Evolutionary conservation across 2,329 filamentous ascomycete species (phyloP), one percentile per base, ranked within the genome.

Genomic region (Penicillium olsonii): DNA sequence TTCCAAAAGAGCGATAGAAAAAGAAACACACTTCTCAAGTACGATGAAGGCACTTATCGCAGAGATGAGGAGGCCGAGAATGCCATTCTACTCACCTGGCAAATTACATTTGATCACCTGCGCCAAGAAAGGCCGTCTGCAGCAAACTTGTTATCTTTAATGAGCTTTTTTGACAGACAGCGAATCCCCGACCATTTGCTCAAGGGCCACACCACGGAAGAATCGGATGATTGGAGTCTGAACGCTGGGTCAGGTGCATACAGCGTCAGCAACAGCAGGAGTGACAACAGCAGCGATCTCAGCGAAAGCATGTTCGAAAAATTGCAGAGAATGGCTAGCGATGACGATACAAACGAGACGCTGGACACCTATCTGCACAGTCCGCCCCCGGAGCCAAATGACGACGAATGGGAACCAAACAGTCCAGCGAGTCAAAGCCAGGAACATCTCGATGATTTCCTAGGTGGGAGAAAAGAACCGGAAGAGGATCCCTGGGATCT

Each of bases 51-150:
- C 0, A 27, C 35, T 8, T 33, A 63, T 8, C 52, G 56, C 15
- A 44, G 64, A 47, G 60, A 67, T 37, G 19, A 31, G 19, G 50
- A 56, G 12, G 56, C 58, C 1, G 55, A 56, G 11, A 64, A 65
- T 38, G 58, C 59, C 2, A 57, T 69, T 27, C 12, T 66, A 14
- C 22, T 52, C 4, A 70, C 67, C 1, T 70, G 60, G 67, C 61
- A 64, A 40, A 64, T 70, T 20, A 65, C 67, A 2, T 71, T 70
- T 48, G 59, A 69, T 9, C 35, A 61, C n/a, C 64, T 70, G 17
- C 55, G 40, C 1, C 9, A 58, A 39, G 49, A 20, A 22, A 53
- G 52, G 22, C 60, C 48, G 20, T 55, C 55, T 2, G 65, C 68
- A 11, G 57, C 60, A 11, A 52, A 62, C 14, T 48, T 67, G 5